Evolutionary conservation across 2,329 filamentous ascomycete genomes (phyloP), one percentile per base, ranked within the genome.

Genomic region (Aspergillus aculeatus): DNA sequence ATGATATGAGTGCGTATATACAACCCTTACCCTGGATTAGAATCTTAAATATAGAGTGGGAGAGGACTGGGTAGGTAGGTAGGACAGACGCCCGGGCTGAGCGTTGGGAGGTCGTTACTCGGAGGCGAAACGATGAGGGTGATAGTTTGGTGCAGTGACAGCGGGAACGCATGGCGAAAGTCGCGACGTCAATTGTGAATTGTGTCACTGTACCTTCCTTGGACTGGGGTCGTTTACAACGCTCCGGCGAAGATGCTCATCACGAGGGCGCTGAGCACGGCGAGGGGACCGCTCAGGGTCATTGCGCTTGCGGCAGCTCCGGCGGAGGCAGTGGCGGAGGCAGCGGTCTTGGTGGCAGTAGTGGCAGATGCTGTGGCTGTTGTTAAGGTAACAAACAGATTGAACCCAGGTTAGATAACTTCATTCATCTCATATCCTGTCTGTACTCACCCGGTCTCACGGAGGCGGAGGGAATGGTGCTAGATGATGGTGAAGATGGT

Each of bases 201-300:
- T 9, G 38, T 44, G 14, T 19, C 38, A 44, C 16, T 44, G 38
- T 19, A 19, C 38, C 6, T 16, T 19, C 5, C 5, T 19, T 19
- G 38, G 16, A 16, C 14, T 16, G 16, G 32, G 32, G 32, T 31
- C 53, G 32, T 53, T 65, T 58, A 74, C 47, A 73, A 57, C 10
- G 62, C 60, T n/a, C 72, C 52, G 11, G 69, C 69, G 9, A 68
- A 62, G 14, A 73, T 59, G 35, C 69, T 66, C 47, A 73, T 44
- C 51, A 73, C 59, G 31, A 73, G 57, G 29, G 70, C 66, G n/a
- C 72, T 70, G 7, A 65, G 65, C n/a, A 69, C 62, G 26, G 64
- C 66, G n/a, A 71, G 68, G 16, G 53, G 41, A 23, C 53, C 53
- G 26, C 41, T 31, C 7, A 55, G n/a, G 24, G 41, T 21, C 6